Base-by-base conservation (phyloP, 2,329 filamentous ascomycete species). In the Fusarium algeriense region DNA sequence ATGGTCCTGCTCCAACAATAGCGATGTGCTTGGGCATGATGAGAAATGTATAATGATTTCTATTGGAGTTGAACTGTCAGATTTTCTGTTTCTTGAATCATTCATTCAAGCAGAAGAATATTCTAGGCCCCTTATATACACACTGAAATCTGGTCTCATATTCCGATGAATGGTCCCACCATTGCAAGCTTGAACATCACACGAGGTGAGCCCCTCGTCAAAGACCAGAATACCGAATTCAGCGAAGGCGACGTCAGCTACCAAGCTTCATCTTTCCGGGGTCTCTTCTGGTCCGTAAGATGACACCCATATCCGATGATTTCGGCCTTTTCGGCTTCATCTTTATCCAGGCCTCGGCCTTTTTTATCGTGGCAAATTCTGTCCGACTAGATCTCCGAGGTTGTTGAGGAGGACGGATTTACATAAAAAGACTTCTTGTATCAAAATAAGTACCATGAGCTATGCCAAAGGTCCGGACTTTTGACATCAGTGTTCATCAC, bases 331-430 rank as follows among this genome's bases (percentile, higher is more conserved):
- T 40, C 34, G 9, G 34, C 17, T 38, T 38, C 10, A 17, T 12
- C 2, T 15, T 3, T 28, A 3, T 1, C 1, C 5, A 40, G 8
- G 5, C 0, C 23, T 53, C 49, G 49, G 49, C 34, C 10, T 17
- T 40, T 28, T 17, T 15, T 8, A 2, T 26, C 17, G 15, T 34
- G 34, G 23, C 49, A 7, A 52, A 28, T 38, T n/a, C 1, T 11
- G 3, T 26, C 12, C 1, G 15, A n/a, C 6, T 28, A 4, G 11
- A 9, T 11, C 8, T 15, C 12, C 7, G 15, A 3, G 17, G 20
- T 7, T 13, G 11, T 9, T 2, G 1, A 2, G 2, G 7, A 12
- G 1, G 8, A 23, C 0, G 0, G 3, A 2, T 4, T 10, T 26
- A 3, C 8, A 20, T 26, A 11, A 20, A 49, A 26, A 2, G 10